Percentiles rank a stretch among this genome's conserved stretches.
Evolutionary conservation across 139 green algal species (phyloP).

Genomic region (Deuterostichococcus epilithicus): DNA sequence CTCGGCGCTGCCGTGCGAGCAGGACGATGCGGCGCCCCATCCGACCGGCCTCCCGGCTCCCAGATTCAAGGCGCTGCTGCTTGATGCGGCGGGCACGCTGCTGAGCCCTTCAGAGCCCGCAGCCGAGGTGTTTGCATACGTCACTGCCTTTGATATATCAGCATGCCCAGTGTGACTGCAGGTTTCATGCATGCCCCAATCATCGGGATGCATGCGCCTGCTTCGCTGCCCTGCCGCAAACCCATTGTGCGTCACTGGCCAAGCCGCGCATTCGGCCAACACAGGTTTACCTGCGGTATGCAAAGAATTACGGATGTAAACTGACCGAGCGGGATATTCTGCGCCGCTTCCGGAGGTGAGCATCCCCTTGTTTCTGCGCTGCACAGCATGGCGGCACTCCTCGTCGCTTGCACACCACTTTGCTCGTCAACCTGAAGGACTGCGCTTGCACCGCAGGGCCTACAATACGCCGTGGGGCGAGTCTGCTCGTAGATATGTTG

Average conservation of each 20-base stretch:
- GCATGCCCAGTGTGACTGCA: too few relatives aligned
- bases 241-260: too few relatives aligned
- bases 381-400: too few relatives aligned
- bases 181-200: too few relatives aligned
- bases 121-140: slow-evolving; percentile 29
- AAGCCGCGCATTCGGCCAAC: too few relatives aligned
- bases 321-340: slow-evolving; percentile 55
- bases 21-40: background rate
- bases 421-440: too few relatives aligned
- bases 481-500: slow-evolving; percentile 58
- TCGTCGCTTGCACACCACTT: too few relatives aligned
- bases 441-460: too few relatives aligned
- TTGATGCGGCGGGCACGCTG: slow-evolving; percentile 68
- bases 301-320: slow-evolving; percentile 40
- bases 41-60: background rate
- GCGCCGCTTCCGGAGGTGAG: slow-evolving; percentile 41
- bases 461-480: slow-evolving; percentile 70
- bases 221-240: too few relatives aligned
- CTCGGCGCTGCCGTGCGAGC: background rate
- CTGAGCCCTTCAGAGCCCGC: slow-evolving; percentile 51
- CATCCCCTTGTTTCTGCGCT: background rate
- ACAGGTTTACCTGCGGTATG: slow-evolving; percentile 64
- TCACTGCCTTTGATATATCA: background rate
- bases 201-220: background rate
- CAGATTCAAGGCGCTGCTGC: slow-evolving; percentile 39